Percentiles rank a stretch among this genome's conserved stretches.
These are phyloP conservation scores for Plasmodium vivax DNA, from an alignment of 169 alveolate genomes.

Conservation along the genomic window DNA sequence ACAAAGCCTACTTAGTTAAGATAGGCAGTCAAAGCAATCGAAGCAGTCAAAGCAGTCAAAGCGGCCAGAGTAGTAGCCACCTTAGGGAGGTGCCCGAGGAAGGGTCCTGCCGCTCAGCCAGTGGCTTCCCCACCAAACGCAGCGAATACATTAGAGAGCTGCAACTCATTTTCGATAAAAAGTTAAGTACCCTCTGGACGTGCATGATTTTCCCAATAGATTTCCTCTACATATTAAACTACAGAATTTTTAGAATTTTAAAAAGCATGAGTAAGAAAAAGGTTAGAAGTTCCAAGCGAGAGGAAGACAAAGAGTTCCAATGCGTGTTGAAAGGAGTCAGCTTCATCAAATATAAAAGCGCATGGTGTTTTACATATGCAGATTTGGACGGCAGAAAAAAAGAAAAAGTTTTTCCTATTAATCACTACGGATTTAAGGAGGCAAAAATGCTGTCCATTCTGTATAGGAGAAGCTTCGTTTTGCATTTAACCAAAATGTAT, in stretches of 20 bases:
- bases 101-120: background rate
- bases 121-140: background rate
- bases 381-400: conserved; percentile 79
- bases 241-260: conserved; percentile 21
- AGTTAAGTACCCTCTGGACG: conserved; percentile 36
- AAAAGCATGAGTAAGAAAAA: conserved; percentile 12
- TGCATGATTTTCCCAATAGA: conserved; percentile 64
- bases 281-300: background rate
- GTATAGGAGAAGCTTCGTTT: conserved; percentile 44
- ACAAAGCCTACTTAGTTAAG: conserved; percentile 36
- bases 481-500: conserved; percentile 49
- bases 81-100: background rate
- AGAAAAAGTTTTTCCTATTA: conserved; percentile 77
- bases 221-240: conserved; percentile 22
- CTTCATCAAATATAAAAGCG: conserved; percentile 79
- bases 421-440: conserved; percentile 77
- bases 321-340: conserved; percentile 64
- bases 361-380: conserved; percentile 79
- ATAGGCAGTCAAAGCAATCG: background rate
- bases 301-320: conserved; percentile 21
- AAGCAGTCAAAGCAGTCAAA: no score
- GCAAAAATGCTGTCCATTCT: conserved; percentile 78
- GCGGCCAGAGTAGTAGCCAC: background rate
- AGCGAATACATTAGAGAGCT: conserved; percentile 15
- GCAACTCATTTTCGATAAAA: conserved; percentile 40